These are phyloP conservation scores for Cladosporium sp. DNA, from an alignment of 2,329 filamentous ascomycete species.

Conservation along the genomic window DNA sequence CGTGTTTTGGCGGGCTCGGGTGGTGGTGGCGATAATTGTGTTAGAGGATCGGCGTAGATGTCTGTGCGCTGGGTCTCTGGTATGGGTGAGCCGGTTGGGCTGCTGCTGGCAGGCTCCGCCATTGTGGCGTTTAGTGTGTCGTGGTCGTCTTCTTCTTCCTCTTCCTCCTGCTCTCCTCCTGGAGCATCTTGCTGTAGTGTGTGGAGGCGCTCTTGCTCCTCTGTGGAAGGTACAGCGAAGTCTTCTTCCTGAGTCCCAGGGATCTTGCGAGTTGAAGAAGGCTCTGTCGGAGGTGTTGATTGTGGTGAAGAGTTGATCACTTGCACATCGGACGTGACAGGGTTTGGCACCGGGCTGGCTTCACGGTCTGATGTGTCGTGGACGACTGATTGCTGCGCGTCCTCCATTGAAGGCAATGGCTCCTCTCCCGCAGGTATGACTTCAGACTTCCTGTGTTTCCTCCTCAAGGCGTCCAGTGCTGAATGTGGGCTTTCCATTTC, in stretches of 20 bases:
- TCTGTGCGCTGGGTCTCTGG: slow-evolving; percentile 18
- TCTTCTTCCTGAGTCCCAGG: slow-evolving; percentile 29
- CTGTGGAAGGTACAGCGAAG: slow-evolving; percentile 34
- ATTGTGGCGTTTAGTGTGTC: slow-evolving; percentile 43
- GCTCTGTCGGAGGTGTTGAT: slow-evolving; percentile 32
- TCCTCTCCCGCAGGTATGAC: slow-evolving; percentile 3
- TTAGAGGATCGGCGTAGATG: slow-evolving; percentile 26
- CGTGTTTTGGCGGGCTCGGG: slow-evolving; percentile 16
- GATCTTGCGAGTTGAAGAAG: slow-evolving; percentile 31
- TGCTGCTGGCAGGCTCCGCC: slow-evolving; percentile 48
- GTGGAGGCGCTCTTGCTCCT: slow-evolving; percentile 26
- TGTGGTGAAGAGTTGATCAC: slow-evolving; percentile 36
- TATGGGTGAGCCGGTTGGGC: slow-evolving; percentile 27
- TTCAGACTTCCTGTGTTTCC: slow-evolving; percentile 26
- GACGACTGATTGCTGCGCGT: slow-evolving; percentile 18
- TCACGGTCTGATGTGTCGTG: slow-evolving; percentile 25
- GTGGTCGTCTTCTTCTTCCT: slow-evolving; percentile 29
- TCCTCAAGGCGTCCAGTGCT: slow-evolving; percentile 24
- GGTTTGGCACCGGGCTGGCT: slow-evolving; percentile 24
- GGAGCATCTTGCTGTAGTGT: neutral
- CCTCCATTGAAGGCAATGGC: slow-evolving; percentile 5
- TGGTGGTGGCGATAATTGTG: slow-evolving; percentile 28
- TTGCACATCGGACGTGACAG: slow-evolving; percentile 31
- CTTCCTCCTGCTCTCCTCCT: slow-evolving; percentile 19
- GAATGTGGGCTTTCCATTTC: slow-evolving; percentile 24